phyloP scores from a whole-genome alignment of 345 rosid species.

The Conringia planisiliqua region DNA sequence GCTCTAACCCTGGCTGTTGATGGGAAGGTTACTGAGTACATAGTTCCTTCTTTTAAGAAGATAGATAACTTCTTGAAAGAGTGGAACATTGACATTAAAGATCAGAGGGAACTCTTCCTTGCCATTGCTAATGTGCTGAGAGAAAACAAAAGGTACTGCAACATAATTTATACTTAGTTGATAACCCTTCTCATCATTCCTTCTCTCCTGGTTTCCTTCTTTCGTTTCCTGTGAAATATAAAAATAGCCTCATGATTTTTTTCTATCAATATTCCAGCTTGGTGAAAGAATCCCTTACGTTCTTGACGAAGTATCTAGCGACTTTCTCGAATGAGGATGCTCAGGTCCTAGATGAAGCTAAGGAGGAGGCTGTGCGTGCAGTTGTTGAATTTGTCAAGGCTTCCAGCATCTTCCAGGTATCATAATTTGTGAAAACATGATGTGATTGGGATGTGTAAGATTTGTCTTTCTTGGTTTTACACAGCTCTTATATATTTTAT shows the following conservation, averaged over 20 bases:
- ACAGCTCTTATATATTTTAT: neutral
- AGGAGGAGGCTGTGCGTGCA: slow-evolving; percentile 83
- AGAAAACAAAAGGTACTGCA: slow-evolving; percentile 72
- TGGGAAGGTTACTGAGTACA: slow-evolving; percentile 74
- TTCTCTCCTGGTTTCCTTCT: neutral
- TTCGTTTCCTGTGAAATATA: neutral
- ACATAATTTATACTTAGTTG: neutral
- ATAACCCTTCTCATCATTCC: neutral
- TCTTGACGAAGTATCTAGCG: slow-evolving; percentile 76
- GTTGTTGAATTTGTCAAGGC: slow-evolving; percentile 83
- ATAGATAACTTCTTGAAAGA: slow-evolving; percentile 89
- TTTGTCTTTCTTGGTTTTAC: slow-evolving; percentile 8
- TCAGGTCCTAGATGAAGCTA: slow-evolving; percentile 59
- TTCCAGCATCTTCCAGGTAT: slow-evolving; percentile 87
- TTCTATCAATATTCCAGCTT: slow-evolving; percentile 47
- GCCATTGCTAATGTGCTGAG: slow-evolving; percentile 59
- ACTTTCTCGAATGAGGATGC: slow-evolving; percentile 82
- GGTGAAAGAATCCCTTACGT: slow-evolving; percentile 63
- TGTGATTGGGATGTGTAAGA: neutral
- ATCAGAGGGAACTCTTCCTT: slow-evolving; percentile 83
- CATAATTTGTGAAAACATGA: neutral
- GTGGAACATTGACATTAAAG: slow-evolving; percentile 78
- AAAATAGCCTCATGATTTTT: neutral
- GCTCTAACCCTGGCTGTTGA: slow-evolving; percentile 59
- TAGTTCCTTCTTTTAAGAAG: slow-evolving; percentile 71